Evolutionary conservation across 1,284 basidiomycete species (phyloP), one percentile per base, ranked within the genome.

Genomic region (Blastosporella zonata): DNA sequence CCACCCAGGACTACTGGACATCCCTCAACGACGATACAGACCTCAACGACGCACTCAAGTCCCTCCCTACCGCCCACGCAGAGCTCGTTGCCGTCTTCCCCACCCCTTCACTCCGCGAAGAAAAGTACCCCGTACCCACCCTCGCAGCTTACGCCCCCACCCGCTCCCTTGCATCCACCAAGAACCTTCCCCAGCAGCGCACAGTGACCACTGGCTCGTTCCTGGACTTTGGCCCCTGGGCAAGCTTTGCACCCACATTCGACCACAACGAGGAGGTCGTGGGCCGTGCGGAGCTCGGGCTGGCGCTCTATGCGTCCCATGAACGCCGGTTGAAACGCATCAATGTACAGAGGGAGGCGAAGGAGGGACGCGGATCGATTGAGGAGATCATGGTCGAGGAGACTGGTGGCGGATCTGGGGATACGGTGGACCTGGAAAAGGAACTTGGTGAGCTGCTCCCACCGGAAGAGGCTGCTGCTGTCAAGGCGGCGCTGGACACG

Each of bases 201-300:
- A 72, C 70, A 17, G 63, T 87, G 33, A 76, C 78, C 39, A 73
- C 78, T 27, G 86, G 84, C 43, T 66, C 72, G 1, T 90, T 89
- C 60, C 70, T 91, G 8, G 84, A 90, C 62, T 91, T 91, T 60
- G 88, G 89, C 0, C 73, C 75, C 6, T 84, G 75, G 58, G 67
- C 85, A 2, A 84, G 78, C 59, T 91, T 91, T 64, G 87, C 87
- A 0, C 88, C 88, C 2, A 70, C 73, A 12, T 90, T 87, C 61
- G 85, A 88, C 53, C 84, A 86, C 56, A 82, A 85, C 47, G 81
- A 81, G 7, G 73, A 77, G 34, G 78, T 87, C 58, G 66, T 88
- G 10, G 87, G 87, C 1, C 70, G 78, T 46, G 62, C 71, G 6
- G 71, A 75, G 44, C 69, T 90, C 50, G 82, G 79, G 17, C 77